Base-by-base conservation (phyloP, 1,284 basidiomycete genomes). In the Cutaneotrichosporon sp. region DNA sequence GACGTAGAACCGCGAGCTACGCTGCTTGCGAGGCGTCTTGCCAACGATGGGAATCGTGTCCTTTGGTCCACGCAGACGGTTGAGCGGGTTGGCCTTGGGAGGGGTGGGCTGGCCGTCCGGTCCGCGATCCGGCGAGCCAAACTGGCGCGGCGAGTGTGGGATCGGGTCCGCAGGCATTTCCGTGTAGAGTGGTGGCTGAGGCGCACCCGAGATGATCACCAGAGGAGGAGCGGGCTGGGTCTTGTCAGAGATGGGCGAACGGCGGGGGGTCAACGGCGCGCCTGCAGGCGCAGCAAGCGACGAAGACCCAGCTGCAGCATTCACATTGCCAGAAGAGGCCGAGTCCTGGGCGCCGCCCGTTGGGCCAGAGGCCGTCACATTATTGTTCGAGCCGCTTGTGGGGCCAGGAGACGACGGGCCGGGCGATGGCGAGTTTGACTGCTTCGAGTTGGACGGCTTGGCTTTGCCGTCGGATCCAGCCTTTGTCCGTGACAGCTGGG, bases 21-120 rank as follows among this genome's bases (percentile, higher is more conserved):
- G 86, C 81, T 97, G 94, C 80, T 97, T 97, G 73, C 94, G 87
- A 18, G 94, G 94, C 34, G 94, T 93, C 78, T 97, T 96, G 58
- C 91, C 92, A 30, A 92, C 90, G 69, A 96, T 91, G 32, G 93
- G 92, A 69, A 97, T 97, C 36, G 92, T 96, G 79, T 97, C 94
- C 81, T 92, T 95, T 61, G 92, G 76, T 10, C 76, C 74, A 59
- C 81, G 76, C 58, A 83, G 72, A 63, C 81, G 75, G 52, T 76
- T 79, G 58, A 82, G 72, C 1, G 81, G 78, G 10, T 81, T 81
- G 10, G 80, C 78, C 70, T 82, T 83, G 30, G 83, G 82, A 4
- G 83, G 82, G 4, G 80, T 79, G 1, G 77, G 75, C 56, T 74
- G 69, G 21, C 74, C 76, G 56, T 77, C 76, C n/a, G 76, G 72